Evolutionary conservation across 352 stramenopile genomes (phyloP).

Genomic region (Pythium vanterpoolii): DNA sequence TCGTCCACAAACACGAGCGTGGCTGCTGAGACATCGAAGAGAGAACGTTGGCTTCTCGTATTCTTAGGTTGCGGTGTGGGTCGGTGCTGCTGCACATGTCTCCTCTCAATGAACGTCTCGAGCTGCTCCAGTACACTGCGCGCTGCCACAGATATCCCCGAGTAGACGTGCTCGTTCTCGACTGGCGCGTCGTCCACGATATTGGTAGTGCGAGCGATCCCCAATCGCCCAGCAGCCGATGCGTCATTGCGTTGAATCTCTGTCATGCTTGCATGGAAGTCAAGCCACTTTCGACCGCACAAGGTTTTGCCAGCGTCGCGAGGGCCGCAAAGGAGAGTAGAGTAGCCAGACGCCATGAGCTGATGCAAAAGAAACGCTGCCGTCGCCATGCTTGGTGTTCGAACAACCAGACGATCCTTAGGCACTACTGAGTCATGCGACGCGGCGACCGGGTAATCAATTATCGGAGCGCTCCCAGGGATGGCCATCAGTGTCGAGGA

Average conservation of each 20-base stretch:
- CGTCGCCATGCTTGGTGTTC: conserved; percentile 31
- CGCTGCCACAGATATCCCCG: conserved; percentile 6
- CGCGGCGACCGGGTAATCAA: not conserved
- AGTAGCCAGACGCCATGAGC: conserved; percentile 37
- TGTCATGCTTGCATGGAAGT: conserved; percentile 8
- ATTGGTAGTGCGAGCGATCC: not conserved
- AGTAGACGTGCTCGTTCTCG: conserved; percentile 22
- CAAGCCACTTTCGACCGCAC: conserved; percentile 22
- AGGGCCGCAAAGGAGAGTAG: conserved; percentile 35
- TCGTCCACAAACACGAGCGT: conserved; percentile 63
- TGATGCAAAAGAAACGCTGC: conserved; percentile 47
- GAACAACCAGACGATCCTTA: conserved; percentile 26
- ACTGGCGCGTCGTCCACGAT: not conserved
- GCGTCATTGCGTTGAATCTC: not conserved
- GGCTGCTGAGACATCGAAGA: not conserved
- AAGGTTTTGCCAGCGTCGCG: conserved; percentile 51
- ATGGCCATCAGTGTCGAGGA: not conserved
- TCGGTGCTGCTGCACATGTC: conserved; percentile 1
- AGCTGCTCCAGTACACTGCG: conserved; percentile 21
- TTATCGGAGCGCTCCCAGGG: not conserved
- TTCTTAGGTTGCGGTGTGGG: not conserved
- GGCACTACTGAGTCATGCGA: not conserved
- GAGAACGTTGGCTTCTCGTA: not conserved
- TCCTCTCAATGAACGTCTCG: conserved; percentile 18
- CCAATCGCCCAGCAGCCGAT: not conserved